Conservation (phyloP, 2,329 filamentous ascomycete genomes). For the Zymoseptoria passerinii region DNA sequence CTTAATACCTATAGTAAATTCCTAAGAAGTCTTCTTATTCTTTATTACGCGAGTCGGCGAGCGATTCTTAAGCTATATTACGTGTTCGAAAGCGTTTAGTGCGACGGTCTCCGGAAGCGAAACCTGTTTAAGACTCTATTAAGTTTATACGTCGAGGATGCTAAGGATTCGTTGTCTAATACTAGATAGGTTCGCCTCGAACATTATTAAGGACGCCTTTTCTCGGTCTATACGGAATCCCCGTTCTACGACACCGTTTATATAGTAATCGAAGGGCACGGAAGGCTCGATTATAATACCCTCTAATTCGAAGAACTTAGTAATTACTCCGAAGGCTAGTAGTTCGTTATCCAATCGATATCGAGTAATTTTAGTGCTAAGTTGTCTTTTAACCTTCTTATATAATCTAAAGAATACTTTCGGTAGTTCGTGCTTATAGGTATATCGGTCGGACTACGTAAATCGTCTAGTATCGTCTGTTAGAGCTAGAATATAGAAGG, state of each 20-base stretch:
- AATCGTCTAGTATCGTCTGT: not conserved
- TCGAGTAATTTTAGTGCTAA: not conserved
- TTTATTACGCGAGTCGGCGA: conserved; percentile 1
- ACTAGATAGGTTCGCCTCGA: not conserved
- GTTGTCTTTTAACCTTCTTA: not conserved
- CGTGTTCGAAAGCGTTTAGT: not conserved
- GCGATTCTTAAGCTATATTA: conserved; percentile 5
- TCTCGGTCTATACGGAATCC: not conserved
- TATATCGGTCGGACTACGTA: not conserved
- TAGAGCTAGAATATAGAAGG: not conserved
- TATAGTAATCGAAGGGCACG: conserved; percentile 1
- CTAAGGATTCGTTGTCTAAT: not conserved
- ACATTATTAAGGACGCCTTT: not conserved
- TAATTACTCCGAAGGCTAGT: not conserved
- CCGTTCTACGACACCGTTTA: not conserved
- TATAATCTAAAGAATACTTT: not conserved
- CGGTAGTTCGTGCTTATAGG: not conserved
- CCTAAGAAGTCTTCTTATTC: conserved; percentile 2
- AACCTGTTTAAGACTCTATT: not conserved
- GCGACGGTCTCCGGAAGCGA: not conserved
- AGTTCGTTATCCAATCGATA: conserved; percentile 1
- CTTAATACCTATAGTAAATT: not conserved
- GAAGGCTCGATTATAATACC: not conserved
- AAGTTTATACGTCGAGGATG: not conserved
- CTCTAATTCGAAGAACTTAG: not conserved